Evolutionary conservation across 2,329 filamentous ascomycete genomes (phyloP), one percentile per base, ranked within the genome.

Genomic region (Stromatinia cepivora): DNA sequence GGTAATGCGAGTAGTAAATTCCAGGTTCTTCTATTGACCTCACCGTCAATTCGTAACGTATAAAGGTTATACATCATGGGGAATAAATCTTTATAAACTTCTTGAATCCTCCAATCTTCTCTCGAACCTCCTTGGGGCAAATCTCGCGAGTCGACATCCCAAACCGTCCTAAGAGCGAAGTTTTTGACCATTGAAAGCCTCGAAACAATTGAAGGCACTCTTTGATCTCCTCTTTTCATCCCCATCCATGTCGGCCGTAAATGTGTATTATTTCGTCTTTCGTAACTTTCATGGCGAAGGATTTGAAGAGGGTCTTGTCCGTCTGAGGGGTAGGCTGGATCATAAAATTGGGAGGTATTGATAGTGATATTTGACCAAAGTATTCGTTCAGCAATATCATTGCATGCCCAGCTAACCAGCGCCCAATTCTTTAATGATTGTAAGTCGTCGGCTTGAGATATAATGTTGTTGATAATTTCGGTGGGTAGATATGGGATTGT

Each of bases 361-460:
- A 69, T 69, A 7, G 67, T 69, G 52, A 69, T 28, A n/a, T 66
- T 69, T 39, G 67, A 54, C 67, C 67, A 69, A 11, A 69, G 52
- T 42, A 69, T 65, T 48, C 67, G 50, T 50, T 69, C 67, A 13
- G 61, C 67, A 17, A 69, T 57, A 48, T 48, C 39, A 58, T 69
- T 69, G n/a, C 48, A 57, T 34, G 22, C 31, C 59, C 67, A 42
- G n/a, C 36, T 66, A 15, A 66, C 61, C 9, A 69, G 45, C 20
- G 67, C 61, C 67, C 67, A 69, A 11, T 66, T 66, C 50, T 69
- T 69, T n/a, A 69, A 28, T n/a, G 67, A 69, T 42, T 52, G n/a
- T n/a, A 69, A 25, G 46, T 69, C 67, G 50, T 66, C 61, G 31
- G 67, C 28, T 31, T 65, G 67, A 28, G 46, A 57, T 48, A 69